Conservation (phyloP, 1,139 yeast genomes). For the Blastobotrys proliferans region DNA sequence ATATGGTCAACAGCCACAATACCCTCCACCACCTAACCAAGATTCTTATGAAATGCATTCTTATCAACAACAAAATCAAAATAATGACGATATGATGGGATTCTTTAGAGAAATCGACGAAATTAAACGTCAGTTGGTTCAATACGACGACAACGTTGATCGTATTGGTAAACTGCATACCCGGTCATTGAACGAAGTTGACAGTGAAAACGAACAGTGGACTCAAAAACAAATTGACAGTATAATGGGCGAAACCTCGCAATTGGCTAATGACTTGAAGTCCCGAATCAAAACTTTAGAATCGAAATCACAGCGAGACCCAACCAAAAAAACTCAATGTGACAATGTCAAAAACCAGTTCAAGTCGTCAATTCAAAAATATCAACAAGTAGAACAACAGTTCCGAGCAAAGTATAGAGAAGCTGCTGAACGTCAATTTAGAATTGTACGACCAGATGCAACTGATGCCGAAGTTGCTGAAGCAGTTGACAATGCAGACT, state of each 20-base stretch:
- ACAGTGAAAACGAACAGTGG: conserved; percentile 65
- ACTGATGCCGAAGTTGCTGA: conserved; percentile 76
- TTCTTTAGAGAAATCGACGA: conserved; percentile 83
- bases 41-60: too few relatives aligned
- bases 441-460: conserved; percentile 90
- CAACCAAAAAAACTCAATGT: conserved; percentile 84
- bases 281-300: conserved; percentile 73
- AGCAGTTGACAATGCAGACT: conserved; percentile 80
- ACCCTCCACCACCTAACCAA: background rate
- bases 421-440: conserved; percentile 91
- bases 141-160: conserved; percentile 72
- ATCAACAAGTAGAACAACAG: conserved; percentile 80
- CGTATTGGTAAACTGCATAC: conserved; percentile 79
- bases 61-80: conserved; percentile 5
- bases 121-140: conserved; percentile 74
- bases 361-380: conserved; percentile 79
- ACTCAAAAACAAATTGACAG: conserved; percentile 74
- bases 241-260: conserved; percentile 72
- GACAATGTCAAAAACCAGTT: conserved; percentile 84
- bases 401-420: conserved; percentile 80
- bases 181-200: conserved; percentile 78
- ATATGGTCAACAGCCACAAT: conserved; percentile 2
- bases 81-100: conserved; percentile 55
- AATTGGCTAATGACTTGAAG: conserved; percentile 72
- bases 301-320: conserved; percentile 62